phyloP scores from a whole-genome alignment of 495 filamentous ascomycete species.

The Aspergillus biplanus region DNA sequence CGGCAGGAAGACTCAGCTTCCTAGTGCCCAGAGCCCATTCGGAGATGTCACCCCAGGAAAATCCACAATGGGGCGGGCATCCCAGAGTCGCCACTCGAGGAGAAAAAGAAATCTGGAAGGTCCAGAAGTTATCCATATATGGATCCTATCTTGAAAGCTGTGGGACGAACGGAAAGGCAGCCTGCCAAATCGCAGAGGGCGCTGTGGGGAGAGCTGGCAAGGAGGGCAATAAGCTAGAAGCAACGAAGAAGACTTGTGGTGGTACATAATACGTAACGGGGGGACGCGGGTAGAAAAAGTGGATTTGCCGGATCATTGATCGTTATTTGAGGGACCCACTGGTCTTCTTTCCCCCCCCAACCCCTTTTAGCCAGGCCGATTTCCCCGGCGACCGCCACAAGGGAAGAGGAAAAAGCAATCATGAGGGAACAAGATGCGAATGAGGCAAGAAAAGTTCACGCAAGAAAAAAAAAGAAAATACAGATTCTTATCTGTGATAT shows the following conservation, averaged over 20 bases:
- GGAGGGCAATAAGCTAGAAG: constrained; percentile 33
- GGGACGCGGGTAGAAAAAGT: constrained; percentile 31
- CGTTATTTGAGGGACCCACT: constrained; percentile 23
- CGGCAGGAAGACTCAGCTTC: background rate
- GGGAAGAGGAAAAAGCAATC: constrained; percentile 4
- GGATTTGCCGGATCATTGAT: constrained; percentile 31
- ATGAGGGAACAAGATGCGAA: constrained; percentile 8
- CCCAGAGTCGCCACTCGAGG: background rate
- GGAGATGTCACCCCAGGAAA: constrained; percentile 9
- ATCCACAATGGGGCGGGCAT: background rate
- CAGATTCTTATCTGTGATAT: constrained; percentile 15
- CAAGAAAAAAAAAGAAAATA: constrained; percentile 7
- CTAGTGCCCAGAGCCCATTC: background rate
- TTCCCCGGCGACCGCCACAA: constrained; percentile 21
- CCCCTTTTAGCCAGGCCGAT: constrained; percentile 25
- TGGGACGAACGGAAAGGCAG: constrained; percentile 21
- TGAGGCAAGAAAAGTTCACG: constrained; percentile 1
- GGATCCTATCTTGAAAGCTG: background rate
- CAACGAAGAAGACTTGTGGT: constrained; percentile 36
- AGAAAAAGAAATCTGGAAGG: constrained; percentile 14
- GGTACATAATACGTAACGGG: constrained; percentile 36
- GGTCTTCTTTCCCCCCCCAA: background rate
- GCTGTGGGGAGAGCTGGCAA: constrained; percentile 23
- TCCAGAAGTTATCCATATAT: constrained; percentile 15
- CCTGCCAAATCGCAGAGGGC: constrained; percentile 14